Evolutionary conservation across 176 grass and related monocot species (phyloP).

Genomic region (Urochloa ruziziensis): DNA sequence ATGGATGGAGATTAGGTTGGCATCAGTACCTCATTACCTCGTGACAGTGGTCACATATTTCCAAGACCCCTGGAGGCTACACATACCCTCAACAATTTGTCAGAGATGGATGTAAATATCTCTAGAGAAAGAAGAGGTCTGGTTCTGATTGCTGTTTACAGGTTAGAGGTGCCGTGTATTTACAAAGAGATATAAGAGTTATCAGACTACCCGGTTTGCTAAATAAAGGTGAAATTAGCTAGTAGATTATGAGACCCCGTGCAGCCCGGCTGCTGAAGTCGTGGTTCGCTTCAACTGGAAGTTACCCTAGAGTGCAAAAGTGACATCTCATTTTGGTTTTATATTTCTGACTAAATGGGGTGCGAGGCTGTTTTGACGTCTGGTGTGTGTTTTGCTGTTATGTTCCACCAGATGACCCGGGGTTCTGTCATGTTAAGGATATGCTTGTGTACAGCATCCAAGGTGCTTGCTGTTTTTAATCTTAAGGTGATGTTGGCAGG

Average conservation of each 20-base stretch:
- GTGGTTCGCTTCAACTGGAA: constrained; percentile 15
- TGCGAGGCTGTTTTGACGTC: constrained; percentile 28
- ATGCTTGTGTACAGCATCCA: constrained; percentile 42
- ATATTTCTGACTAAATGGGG: constrained; percentile 21
- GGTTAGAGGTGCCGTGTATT: constrained; percentile 48
- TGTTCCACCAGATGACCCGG: constrained; percentile 28
- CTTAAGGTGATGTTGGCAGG: background rate
- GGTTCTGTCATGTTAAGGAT: constrained; percentile 16
- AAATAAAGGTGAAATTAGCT: constrained; percentile 63
- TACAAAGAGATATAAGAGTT: constrained; percentile 53
- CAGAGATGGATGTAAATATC: constrained; percentile 66
- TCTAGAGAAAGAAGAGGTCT: constrained; percentile 53
- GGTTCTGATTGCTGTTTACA: constrained; percentile 52
- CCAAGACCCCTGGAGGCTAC: constrained; percentile 53
- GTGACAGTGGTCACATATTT: constrained; percentile 60
- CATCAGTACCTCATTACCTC: constrained; percentile 45
- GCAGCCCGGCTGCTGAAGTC: constrained; percentile 11
- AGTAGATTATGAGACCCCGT: constrained; percentile 26
- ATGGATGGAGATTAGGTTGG: constrained; percentile 40
- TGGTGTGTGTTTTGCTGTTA: constrained; percentile 35
- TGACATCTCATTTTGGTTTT: constrained; percentile 20
- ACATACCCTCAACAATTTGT: constrained; percentile 21
- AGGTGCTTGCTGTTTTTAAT: constrained; percentile 37
- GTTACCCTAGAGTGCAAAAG: constrained; percentile 30
- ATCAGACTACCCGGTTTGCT: constrained; percentile 42